Conservation (phyloP, 345 rosid species). For the Hypericum androsaemum region DNA sequence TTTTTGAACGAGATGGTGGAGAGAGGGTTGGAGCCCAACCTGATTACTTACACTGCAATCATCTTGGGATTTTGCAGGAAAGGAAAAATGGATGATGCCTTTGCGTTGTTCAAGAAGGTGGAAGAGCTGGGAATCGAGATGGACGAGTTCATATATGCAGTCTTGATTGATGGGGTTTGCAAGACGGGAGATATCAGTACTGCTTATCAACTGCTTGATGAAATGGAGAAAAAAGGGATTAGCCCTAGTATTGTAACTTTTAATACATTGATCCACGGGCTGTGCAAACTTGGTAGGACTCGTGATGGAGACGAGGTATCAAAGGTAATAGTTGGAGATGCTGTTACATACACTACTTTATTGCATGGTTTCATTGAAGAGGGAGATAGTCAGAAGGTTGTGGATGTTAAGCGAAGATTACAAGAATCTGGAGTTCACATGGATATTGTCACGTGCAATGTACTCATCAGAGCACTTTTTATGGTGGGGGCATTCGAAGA, state of each 20-base stretch:
- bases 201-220: slow-evolving; percentile 44
- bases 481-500: slow-evolving; percentile 70
- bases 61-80: slow-evolving; percentile 52
- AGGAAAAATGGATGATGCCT: slow-evolving; percentile 56
- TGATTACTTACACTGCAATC: slow-evolving; percentile 45
- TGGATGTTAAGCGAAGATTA: slow-evolving; percentile 41
- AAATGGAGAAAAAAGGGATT: slow-evolving; percentile 66
- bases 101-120: slow-evolving; percentile 40
- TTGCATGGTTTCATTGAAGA: slow-evolving; percentile 56
- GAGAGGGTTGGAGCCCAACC: slow-evolving; percentile 45
- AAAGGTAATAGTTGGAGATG: slow-evolving; percentile 48
- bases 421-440: slow-evolving; percentile 37
- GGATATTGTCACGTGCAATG: slow-evolving; percentile 68
- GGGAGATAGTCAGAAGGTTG: slow-evolving; percentile 38
- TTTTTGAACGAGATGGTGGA: slow-evolving; percentile 50
- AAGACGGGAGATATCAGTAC: slow-evolving; percentile 40
- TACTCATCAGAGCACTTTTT: slow-evolving; percentile 58
- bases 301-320: slow-evolving; percentile 57
- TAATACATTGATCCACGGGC: slow-evolving; percentile 55
- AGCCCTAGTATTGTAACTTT: slow-evolving; percentile 43
- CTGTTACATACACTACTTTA: slow-evolving; percentile 49
- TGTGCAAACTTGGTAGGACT: slow-evolving; percentile 62
- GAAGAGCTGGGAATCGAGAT: slow-evolving; percentile 35
- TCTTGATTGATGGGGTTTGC: slow-evolving; percentile 66
- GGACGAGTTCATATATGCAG: slow-evolving; percentile 63